These are phyloP conservation scores for Fusarium ambrosium DNA, from an alignment of 2,329 filamentous ascomycete species.

Conservation along the genomic window DNA sequence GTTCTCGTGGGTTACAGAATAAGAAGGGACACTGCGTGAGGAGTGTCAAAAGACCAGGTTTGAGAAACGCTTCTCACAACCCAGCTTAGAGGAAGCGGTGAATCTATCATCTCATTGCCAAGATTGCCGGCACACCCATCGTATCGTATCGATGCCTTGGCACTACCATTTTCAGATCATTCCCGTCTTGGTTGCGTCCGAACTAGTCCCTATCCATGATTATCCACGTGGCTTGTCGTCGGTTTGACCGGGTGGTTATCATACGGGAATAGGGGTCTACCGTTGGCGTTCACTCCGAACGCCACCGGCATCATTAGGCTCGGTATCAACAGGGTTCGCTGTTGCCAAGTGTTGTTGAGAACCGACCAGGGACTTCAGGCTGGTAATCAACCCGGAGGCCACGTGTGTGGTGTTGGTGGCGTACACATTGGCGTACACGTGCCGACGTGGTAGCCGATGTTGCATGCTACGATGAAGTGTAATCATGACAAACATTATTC, in stretches of 20 bases:
- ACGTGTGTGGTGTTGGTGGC: neutral
- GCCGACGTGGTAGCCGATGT: neutral
- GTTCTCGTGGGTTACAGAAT: neutral
- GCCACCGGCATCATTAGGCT: neutral
- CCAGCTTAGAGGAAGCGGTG: neutral
- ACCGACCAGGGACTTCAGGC: neutral
- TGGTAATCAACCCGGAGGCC: neutral
- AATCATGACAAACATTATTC: neutral
- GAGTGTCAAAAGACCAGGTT: neutral
- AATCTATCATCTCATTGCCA: neutral
- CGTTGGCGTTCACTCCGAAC: neutral
- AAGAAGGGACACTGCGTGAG: fast-evolving
- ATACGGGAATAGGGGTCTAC: neutral
- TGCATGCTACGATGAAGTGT: neutral
- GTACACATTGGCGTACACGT: neutral
- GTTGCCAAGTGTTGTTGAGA: neutral
- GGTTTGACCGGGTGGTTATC: neutral
- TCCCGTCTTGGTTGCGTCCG: neutral
- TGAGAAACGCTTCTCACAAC: neutral
- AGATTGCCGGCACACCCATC: neutral
- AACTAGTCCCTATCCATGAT: neutral
- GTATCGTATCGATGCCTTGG: neutral
- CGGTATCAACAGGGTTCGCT: neutral
- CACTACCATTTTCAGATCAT: neutral
- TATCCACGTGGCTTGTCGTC: neutral